Base-by-base conservation (phyloP, 2,329 filamentous ascomycete genomes). In the Aulographum hederae region DNA sequence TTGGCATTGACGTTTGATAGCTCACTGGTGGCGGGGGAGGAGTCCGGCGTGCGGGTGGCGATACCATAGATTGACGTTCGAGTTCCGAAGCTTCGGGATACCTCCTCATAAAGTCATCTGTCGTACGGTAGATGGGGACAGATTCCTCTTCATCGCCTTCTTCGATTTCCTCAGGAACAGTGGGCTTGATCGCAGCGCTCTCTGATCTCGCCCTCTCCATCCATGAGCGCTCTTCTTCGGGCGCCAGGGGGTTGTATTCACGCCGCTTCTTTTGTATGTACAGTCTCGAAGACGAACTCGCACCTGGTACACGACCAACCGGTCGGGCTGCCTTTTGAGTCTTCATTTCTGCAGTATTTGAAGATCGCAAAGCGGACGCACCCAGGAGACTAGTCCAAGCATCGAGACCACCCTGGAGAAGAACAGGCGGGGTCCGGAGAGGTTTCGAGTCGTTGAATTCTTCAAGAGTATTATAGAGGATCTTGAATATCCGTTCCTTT, bases 361-460 rank as follows among this genome's bases (percentile, higher is more conserved):
- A 69, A 15, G 61, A 63, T 30, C 62, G 58, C 30, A 78, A 57
- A 1, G 77, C 73, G 32, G 73, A 65, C 10, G 61, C 56, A 2
- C 89, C 86, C 43, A 93, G 63, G n/a, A 89, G 54, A 43, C 89
- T 76, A 13, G 73, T 58, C 89, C 89, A 98, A 4, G 82, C 79
- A 42, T 85, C 72, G 8, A 98, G 52, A 0, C 89, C 89, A 13
- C 89, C 89, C 32, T 68, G 60, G 2, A 98, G 59, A 19, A 98
- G 61, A 34, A 82, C 78, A 0, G 86, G 85, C 3, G 68, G 65
- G 17, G 72, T 64, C 35, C 71, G 76, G 19, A 92, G 56, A 6
- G 76, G 75, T 41, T 78, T 80, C 12, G 75, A 73, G 35, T 77
- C 78, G 41, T 85, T 92, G 52, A 85, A 91, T 35, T 89, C 74